phyloP scores from a whole-genome alignment of 352 stramenopile genomes.

The Globisporangium cystogenes region DNA sequence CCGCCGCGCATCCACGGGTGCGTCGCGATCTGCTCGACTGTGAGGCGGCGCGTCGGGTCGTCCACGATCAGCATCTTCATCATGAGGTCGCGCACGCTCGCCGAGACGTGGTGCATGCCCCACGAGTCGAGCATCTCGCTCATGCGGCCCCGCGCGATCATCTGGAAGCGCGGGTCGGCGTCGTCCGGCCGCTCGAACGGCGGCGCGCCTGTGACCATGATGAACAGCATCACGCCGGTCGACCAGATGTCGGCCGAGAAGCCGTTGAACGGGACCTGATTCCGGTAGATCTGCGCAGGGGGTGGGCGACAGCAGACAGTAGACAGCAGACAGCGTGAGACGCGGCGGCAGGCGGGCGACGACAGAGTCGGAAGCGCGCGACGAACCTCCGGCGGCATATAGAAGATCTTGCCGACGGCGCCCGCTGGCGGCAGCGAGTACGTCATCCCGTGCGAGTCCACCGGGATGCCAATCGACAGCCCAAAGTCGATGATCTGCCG shows the following conservation, averaged over 20 bases:
- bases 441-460: conserved; percentile 81
- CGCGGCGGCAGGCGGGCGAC: background rate
- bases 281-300: conserved; percentile 81
- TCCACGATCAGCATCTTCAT: conserved; percentile 82
- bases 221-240: conserved; percentile 93
- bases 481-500: conserved; percentile 85
- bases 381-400: conserved; percentile 82
- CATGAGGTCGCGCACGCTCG: conserved; percentile 67
- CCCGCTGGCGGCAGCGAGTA: conserved; percentile 76
- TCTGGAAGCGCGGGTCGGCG: conserved; percentile 77
- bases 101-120: conserved; percentile 77
- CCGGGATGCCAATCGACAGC: conserved; percentile 77
- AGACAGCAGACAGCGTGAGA: no score
- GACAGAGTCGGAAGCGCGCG: no score
- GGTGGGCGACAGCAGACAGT: no score
- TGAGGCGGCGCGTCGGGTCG: conserved; percentile 63
- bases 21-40: conserved; percentile 78
- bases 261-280: conserved; percentile 89
- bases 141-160: conserved; percentile 75
- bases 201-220: conserved; percentile 91
- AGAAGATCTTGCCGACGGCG: conserved; percentile 87
- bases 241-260: conserved; percentile 93
- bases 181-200: conserved; percentile 87
- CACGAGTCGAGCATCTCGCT: conserved; percentile 85
- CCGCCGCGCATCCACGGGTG: conserved; percentile 76